phyloP scores from a whole-genome alignment of 228 moss, liverwort and hornwort species.

The Sphagnum magellanicum region DNA sequence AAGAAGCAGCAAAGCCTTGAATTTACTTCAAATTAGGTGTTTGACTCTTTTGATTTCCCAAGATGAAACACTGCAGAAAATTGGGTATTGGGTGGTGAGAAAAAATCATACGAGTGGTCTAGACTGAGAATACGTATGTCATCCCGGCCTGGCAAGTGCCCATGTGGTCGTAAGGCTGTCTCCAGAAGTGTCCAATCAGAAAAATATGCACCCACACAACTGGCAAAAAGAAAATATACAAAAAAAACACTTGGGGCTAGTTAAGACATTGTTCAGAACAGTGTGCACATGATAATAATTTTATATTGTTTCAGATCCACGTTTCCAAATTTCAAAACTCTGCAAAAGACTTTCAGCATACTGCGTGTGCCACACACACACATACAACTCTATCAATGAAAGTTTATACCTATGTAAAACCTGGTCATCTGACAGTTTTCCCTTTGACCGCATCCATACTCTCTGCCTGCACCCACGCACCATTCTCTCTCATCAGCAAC shows the following conservation, averaged over 20 bases:
- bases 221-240: neutral
- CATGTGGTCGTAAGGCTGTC: constrained; percentile 25
- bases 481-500: neutral
- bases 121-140: constrained; percentile 26
- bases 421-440: constrained; percentile 45
- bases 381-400: neutral
- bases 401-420: constrained; percentile 45
- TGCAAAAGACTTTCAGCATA: neutral
- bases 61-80: too few species aligned
- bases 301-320: neutral
- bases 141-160: neutral
- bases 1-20: too few species aligned
- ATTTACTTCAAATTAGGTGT: too few species aligned
- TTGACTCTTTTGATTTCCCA: too few species aligned
- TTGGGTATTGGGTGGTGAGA: neutral
- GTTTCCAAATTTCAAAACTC: neutral
- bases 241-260: too few species aligned
- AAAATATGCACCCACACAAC: constrained; percentile 38
- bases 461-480: constrained; percentile 33
- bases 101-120: constrained; percentile 35
- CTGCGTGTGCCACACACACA: neutral
- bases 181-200: constrained; percentile 40
- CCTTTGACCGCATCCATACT: constrained; percentile 46
- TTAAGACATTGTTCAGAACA: too few species aligned
- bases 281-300: too few species aligned